A percentile compares a stretch with the other conserved stretches of the same genome.
Conservation (phyloP, 225 moss, liverwort and hornwort species). For the Pseudisothecium myosuroides region DNA sequence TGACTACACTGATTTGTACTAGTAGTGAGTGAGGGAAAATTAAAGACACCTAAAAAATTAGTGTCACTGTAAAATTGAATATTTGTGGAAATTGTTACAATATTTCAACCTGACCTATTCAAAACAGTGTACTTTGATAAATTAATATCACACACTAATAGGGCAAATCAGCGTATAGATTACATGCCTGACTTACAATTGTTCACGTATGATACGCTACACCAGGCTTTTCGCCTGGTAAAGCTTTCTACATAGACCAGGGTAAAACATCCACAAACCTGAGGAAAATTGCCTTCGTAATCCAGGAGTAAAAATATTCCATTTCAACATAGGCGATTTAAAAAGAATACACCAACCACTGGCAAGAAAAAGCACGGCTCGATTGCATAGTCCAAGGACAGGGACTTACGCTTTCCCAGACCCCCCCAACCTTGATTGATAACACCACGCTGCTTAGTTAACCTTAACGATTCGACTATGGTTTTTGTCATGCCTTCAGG, state of each 20-base stretch:
- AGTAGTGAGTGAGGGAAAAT: neutral
- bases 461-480: slow-evolving; percentile 62
- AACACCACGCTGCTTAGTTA: slow-evolving; percentile 76
- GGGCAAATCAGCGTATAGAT: neutral
- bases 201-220: neutral
- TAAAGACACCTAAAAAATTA: neutral
- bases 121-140: neutral
- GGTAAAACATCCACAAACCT: neutral
- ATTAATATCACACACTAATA: neutral
- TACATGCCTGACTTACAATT: neutral
- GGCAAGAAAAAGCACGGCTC: neutral
- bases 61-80: neutral
- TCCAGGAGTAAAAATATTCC: neutral
- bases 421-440: slow-evolving; percentile 92
- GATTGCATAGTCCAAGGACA: neutral
- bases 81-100: neutral
- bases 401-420: slow-evolving; percentile 72
- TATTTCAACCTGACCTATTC: neutral
- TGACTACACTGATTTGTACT: neutral
- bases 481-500: slow-evolving; percentile 88
- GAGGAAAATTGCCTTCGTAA: neutral
- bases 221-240: neutral
- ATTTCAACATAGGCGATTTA: neutral
- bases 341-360: neutral
- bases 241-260: neutral